A percentile compares a stretch with the other conserved stretches of the same genome.
phyloP scores from a whole-genome alignment of 208 protist species.

The Phytomonas francai region DNA sequence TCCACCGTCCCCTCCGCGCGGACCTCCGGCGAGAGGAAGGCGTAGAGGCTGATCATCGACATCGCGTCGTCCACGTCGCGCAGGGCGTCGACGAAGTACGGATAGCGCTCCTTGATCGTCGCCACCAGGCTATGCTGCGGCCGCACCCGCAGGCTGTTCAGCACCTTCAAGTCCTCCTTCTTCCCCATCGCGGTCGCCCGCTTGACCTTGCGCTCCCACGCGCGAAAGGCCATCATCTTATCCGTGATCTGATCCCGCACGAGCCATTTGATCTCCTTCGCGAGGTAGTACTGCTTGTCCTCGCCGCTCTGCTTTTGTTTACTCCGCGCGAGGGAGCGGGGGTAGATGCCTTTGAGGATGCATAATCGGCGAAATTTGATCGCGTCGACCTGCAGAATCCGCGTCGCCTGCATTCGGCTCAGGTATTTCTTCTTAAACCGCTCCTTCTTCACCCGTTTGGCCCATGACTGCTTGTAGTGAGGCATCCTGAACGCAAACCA shows the following conservation, averaged over 20 bases:
- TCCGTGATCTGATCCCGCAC: slow-evolving; percentile 93
- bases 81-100: slow-evolving; percentile 95
- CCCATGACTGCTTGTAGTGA: slow-evolving; percentile 83
- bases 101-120: slow-evolving; percentile 96
- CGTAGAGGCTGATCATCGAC: slow-evolving; percentile 94
- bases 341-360: slow-evolving; percentile 99
- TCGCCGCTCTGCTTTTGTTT: slow-evolving; percentile 91
- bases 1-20: slow-evolving; percentile 64
- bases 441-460: slow-evolving; percentile 87
- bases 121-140: slow-evolving; percentile 91
- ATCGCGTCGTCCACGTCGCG: slow-evolving; percentile 96
- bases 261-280: slow-evolving; percentile 97
- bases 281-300: slow-evolving; percentile 97
- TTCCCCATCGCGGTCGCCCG: slow-evolving; percentile 78
- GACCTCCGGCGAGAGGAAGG: slow-evolving; percentile 79
- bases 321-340: slow-evolving; percentile 93
- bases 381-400: slow-evolving; percentile 89
- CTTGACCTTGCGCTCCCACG: slow-evolving; percentile 91
- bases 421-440: slow-evolving; percentile 91
- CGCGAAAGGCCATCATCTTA: slow-evolving; percentile 93
- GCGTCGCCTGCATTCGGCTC: slow-evolving; percentile 89
- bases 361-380: slow-evolving; percentile 94
- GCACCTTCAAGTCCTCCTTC: slow-evolving; percentile 56
- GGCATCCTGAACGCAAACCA: slow-evolving; percentile 35
- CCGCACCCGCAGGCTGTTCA: slow-evolving; percentile 51